phyloP scores from a whole-genome alignment of 306 rosid genomes.

The Acacia crassicarpa region DNA sequence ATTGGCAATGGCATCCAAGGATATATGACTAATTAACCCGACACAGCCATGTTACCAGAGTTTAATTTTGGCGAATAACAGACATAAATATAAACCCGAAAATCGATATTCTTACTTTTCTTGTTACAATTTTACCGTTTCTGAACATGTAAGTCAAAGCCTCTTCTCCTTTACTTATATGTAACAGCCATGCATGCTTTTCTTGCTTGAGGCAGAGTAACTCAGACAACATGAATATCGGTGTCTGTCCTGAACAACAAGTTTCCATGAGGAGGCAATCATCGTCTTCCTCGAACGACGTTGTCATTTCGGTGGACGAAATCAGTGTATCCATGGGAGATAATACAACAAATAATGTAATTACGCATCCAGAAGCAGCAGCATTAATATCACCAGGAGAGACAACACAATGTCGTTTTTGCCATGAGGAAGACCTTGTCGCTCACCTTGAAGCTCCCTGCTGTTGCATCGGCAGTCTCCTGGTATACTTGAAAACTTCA shows the following conservation, averaged over 20 bases:
- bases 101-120: not conserved
- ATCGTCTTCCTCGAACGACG: not conserved
- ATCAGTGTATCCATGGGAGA: constrained; percentile 2
- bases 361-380: not conserved
- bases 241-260: not conserved
- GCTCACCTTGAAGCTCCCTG: constrained; percentile 40
- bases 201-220: not conserved
- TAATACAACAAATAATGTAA: too few species aligned
- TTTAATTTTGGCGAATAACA: not conserved
- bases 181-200: not conserved
- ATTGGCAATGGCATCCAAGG: not conserved
- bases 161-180: not conserved
- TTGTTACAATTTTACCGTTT: not conserved
- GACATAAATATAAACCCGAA: not conserved
- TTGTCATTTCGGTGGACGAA: not conserved
- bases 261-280: not conserved
- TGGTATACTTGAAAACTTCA: constrained; percentile 16
- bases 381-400: not conserved
- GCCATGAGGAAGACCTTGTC: constrained; percentile 37
- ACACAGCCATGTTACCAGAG: not conserved
- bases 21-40: not conserved
- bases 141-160: not conserved
- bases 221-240: not conserved
- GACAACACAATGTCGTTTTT: constrained; percentile 29
- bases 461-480: constrained; percentile 32